Evolutionary conservation across 176 grass and related monocot genomes (phyloP).

Genomic region (maize (Zea mays)): Zm-B73-REFERENCE-NAM-5.0 NC_050104.1:104337001-104337500

Average conservation of each 20-base stretch:
- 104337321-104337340: too few relatives aligned
- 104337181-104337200: background rate
- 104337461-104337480: too few relatives aligned
- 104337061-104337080: background rate
- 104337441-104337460: too few relatives aligned
- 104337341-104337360: too few relatives aligned
- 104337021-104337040: slow-evolving; percentile 14
- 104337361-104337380: too few relatives aligned
- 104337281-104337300: too few relatives aligned
- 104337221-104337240: background rate
- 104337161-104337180: background rate
- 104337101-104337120: background rate
- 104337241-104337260: background rate
- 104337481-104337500: too few relatives aligned
- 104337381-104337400: too few relatives aligned
- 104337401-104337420: too few relatives aligned
- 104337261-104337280: background rate
- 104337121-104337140: background rate
- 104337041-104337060: background rate
- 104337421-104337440: too few relatives aligned
- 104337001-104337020: background rate
- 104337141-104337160: background rate
- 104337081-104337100: background rate
- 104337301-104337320: too few relatives aligned
- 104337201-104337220: background rate